Evolutionary conservation across 208 protist species (phyloP).

Genomic region (Trypanosoma cruzi): DNA sequence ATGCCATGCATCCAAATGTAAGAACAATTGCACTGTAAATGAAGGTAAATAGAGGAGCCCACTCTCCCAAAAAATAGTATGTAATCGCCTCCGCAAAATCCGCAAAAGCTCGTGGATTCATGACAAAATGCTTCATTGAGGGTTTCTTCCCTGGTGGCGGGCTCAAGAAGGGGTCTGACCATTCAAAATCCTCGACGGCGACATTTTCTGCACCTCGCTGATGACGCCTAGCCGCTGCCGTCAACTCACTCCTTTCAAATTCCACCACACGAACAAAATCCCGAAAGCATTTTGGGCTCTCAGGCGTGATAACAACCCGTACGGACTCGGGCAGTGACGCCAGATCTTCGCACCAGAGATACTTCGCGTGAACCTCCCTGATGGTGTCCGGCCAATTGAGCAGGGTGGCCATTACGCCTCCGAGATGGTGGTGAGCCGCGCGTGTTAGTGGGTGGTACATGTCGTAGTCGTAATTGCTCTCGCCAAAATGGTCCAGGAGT

Average conservation of each 20-base stretch:
- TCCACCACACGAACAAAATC: slow-evolving; percentile 26
- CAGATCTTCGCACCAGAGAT: slow-evolving; percentile 40
- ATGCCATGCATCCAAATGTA: slow-evolving; percentile 8
- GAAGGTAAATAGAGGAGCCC: slow-evolving; percentile 9
- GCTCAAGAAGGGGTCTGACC: slow-evolving; percentile 48
- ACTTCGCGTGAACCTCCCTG: slow-evolving; percentile 51
- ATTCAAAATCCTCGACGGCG: slow-evolving; percentile 30
- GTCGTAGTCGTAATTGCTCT: slow-evolving; percentile 41
- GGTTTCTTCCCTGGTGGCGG: slow-evolving; percentile 35
- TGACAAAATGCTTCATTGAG: slow-evolving; percentile 36
- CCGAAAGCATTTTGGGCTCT: slow-evolving; percentile 39
- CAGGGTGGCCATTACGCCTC: slow-evolving; percentile 34
- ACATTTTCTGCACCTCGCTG: background rate
- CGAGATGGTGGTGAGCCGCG: slow-evolving; percentile 46
- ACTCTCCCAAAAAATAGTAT: slow-evolving; percentile 40
- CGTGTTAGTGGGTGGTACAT: slow-evolving; percentile 59
- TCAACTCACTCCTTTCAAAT: slow-evolving; percentile 35
- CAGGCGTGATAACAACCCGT: slow-evolving; percentile 34
- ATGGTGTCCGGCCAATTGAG: slow-evolving; percentile 34
- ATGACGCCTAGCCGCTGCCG: slow-evolving; percentile 22
- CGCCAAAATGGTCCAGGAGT: slow-evolving; percentile 22
- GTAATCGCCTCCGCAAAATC: slow-evolving; percentile 35
- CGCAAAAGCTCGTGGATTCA: slow-evolving; percentile 65
- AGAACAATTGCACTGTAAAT: slow-evolving; percentile 10
- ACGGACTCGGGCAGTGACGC: slow-evolving; percentile 34